Conservation (phyloP, 176 grass and related monocot species). For the Lolium multiflorum region DNA sequence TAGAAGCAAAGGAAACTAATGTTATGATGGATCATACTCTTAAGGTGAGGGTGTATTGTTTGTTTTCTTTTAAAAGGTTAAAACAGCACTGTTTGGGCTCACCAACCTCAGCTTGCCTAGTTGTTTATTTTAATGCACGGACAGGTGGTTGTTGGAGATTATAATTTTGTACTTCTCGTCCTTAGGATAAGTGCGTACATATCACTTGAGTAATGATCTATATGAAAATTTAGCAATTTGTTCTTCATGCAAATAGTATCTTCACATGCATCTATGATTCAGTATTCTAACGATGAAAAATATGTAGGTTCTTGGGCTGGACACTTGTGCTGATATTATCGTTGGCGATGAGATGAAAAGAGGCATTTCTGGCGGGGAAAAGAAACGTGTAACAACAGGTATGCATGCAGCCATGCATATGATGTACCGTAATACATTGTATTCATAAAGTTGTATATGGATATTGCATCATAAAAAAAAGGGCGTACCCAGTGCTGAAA, state of each 20-base stretch:
- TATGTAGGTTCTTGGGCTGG: conserved; percentile 51
- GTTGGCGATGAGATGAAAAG: conserved; percentile 80
- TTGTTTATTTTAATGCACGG: conserved; percentile 5
- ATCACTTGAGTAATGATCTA: background rate
- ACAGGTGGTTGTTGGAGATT: background rate
- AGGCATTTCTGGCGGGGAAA: conserved; percentile 80
- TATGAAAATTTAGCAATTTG: conserved; percentile 1
- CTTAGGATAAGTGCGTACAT: background rate
- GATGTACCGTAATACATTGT: conserved; percentile 30
- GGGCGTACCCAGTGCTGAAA: too few relatives aligned
- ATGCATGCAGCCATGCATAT: conserved; percentile 8
- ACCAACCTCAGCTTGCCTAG: background rate
- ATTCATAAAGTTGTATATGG: background rate
- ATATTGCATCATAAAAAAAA: too few relatives aligned
- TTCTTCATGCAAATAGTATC: conserved; percentile 13
- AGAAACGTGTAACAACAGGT: conserved; percentile 79
- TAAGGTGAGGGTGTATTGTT: conserved; percentile 50
- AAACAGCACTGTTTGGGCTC: background rate
- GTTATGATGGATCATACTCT: conserved; percentile 66
- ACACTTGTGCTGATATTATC: conserved; percentile 70
- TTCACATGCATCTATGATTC: background rate
- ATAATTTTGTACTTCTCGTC: background rate
- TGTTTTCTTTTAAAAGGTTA: background rate
- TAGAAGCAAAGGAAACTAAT: conserved; percentile 61
- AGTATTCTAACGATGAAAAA: too few relatives aligned